Percentiles rank a stretch among this genome's conserved stretches.
phyloP scores from a whole-genome alignment of 352 stramenopile genomes.

The Phytophthora melonis region DNA sequence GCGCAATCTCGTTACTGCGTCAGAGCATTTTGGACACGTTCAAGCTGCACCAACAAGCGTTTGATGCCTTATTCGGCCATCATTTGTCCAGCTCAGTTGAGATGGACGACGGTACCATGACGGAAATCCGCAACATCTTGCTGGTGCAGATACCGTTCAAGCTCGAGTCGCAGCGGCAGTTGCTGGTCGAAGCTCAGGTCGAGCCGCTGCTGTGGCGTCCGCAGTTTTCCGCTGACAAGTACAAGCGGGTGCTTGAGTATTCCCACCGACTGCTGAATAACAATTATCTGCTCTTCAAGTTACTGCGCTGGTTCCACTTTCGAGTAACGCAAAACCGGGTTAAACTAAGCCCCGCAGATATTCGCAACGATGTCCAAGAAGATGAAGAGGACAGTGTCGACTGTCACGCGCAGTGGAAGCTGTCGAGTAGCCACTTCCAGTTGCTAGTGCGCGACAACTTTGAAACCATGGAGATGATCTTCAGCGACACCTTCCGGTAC shows the following conservation, averaged over 20 bases:
- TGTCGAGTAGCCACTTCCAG: conserved; percentile 61
- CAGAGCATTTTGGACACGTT: conserved; percentile 76
- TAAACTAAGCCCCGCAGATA: conserved; percentile 54
- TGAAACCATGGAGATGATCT: conserved; percentile 71
- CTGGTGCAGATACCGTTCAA: conserved; percentile 61
- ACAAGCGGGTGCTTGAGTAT: conserved; percentile 64
- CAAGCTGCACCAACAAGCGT: conserved; percentile 60
- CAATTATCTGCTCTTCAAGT: conserved; percentile 82
- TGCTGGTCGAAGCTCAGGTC: conserved; percentile 62
- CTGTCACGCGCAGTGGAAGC: conserved; percentile 58
- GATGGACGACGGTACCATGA: conserved; percentile 57
- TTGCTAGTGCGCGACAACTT: conserved; percentile 73
- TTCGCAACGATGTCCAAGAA: conserved; percentile 44
- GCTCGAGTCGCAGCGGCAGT: conserved; percentile 59
- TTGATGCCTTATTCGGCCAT: conserved; percentile 73
- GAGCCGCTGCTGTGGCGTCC: conserved; percentile 77
- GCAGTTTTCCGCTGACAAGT: conserved; percentile 74
- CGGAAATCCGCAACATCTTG: conserved; percentile 58
- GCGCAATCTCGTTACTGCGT: conserved; percentile 66
- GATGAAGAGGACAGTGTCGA: conserved; percentile 17
- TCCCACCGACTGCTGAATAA: conserved; percentile 81
- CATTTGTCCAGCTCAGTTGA: conserved; percentile 64
- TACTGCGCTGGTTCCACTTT: conserved; percentile 77
- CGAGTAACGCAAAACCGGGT: conserved; percentile 56
- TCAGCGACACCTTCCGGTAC: conserved; percentile 77